Percentiles rank a stretch among this genome's conserved stretches.
These are phyloP conservation scores for Citrus inodora DNA, from an alignment of 345 rosid species.

Conservation along the genomic window DNA sequence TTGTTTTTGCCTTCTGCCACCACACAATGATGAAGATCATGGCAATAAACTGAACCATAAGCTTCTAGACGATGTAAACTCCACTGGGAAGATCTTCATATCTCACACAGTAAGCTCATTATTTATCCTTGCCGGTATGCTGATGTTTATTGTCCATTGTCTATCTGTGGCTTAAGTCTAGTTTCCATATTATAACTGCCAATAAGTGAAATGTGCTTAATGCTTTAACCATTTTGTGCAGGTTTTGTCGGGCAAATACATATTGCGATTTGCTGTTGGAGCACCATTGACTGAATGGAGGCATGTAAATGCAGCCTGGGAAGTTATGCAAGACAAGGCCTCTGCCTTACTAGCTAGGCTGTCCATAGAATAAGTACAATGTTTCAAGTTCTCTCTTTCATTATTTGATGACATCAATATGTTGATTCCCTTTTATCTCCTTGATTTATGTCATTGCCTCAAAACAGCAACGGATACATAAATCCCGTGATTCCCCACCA, in stretches of 20 bases:
- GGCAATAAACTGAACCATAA: constrained; percentile 54
- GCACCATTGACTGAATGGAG: constrained; percentile 89
- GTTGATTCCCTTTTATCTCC: not conserved
- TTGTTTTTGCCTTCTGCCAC: constrained; percentile 64
- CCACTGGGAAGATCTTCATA: constrained; percentile 71
- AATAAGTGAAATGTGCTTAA: no score
- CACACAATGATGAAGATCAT: constrained; percentile 24
- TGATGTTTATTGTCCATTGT: not conserved
- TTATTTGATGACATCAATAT: not conserved
- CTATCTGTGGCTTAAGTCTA: not conserved
- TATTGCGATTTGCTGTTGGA: constrained; percentile 74
- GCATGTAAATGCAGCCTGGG: constrained; percentile 79
- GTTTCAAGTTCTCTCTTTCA: not conserved
- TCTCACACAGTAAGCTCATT: constrained; percentile 69
- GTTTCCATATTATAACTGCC: not conserved
- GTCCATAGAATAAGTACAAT: constrained; percentile 4
- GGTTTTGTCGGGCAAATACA: constrained; percentile 61
- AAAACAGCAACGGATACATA: not conserved
- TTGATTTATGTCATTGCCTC: not conserved
- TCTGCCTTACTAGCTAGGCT: constrained; percentile 44
- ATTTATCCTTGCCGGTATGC: not conserved
- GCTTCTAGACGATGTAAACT: constrained; percentile 71
- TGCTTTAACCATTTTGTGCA: constrained; percentile 16
- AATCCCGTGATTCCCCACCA: no score
- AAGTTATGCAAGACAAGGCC: constrained; percentile 60